Base-by-base conservation (phyloP, 2,329 filamentous ascomycete genomes). In the Botrytis deweyae region DNA sequence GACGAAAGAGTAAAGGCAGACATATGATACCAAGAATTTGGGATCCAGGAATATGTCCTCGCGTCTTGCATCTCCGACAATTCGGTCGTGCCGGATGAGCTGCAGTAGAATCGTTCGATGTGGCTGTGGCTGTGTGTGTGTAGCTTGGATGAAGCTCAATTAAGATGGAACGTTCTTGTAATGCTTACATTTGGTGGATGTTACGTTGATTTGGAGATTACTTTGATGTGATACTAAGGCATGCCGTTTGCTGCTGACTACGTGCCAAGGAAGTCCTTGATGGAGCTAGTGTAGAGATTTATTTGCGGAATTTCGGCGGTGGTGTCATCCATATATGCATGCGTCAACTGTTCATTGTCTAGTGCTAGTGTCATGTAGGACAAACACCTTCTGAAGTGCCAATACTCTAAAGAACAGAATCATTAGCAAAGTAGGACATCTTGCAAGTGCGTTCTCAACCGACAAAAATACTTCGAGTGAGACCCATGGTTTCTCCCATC, bases 71-170 rank as follows among this genome's bases (percentile, higher is more conserved):
- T 40, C 33, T 52, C 33, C 65, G 46, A 40, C 25, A 20, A 29
- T 67, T 68, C 65, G 65, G 65, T 68, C 65, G 46, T 42, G 65
- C 65, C 36, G 65, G 42, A 36, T 40, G 20, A 33, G 16, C 33
- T 58, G 49, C 22, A n/a, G 25, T 25, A 9, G 65, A 7, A 22
- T 58, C 49, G 10, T 68, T 68, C 49, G 36, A 68, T 42, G 65
- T 68, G 65, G 65, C 65, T 67, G 65, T 67, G 65, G 46, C 49
- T 68, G 46, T 29, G 25, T n/a, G 1, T 49, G 44, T 36, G 64
- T 22, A 29, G 38, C 14, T 46, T 40, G 25, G 1, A 20, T 29
- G 36, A 42, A 55, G 36, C 16, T 55, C 36, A 55, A 33, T 36
- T 68, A 49, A 9, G 36, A 58, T 36, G 65, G 65, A 68, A 68